These are phyloP conservation scores for Rutstroemia sp. DNA, from an alignment of 2,329 filamentous ascomycete species.

Conservation along the genomic window DNA sequence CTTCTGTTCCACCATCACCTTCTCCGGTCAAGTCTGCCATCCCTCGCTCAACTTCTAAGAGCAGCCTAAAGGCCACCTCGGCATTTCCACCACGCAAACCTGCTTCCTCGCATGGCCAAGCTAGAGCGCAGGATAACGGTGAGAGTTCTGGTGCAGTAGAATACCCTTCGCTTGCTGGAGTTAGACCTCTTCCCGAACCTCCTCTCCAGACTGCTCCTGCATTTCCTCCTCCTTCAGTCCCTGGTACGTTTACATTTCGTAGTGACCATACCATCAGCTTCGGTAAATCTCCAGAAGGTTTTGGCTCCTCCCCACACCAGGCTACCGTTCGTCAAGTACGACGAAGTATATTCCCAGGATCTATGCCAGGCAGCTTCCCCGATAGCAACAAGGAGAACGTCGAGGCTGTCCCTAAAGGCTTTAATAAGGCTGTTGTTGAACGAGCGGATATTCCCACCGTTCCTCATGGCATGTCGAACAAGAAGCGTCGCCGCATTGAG, in stretches of 20 bases:
- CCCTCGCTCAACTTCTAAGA: conserved; percentile 36
- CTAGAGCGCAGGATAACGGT: neutral
- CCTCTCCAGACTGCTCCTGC: conserved; percentile 11
- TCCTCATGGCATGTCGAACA: conserved; percentile 56
- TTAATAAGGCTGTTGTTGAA: neutral
- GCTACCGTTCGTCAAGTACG: conserved; percentile 54
- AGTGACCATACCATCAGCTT: conserved; percentile 59
- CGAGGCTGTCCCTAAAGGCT: conserved; percentile 26
- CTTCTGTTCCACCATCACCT: conserved; percentile 40
- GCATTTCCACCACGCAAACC: neutral
- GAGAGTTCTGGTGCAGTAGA: conserved; percentile 12
- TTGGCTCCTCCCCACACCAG: conserved; percentile 52
- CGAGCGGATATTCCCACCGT: conserved; percentile 31
- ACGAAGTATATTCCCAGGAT: conserved; percentile 38
- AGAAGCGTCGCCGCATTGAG: conserved; percentile 55
- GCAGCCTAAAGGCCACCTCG: conserved; percentile 19
- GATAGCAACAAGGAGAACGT: conserved; percentile 48
- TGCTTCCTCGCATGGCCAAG: neutral
- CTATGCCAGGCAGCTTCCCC: conserved; percentile 52
- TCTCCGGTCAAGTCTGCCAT: conserved; percentile 47
- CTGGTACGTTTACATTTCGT: conserved; percentile 58
- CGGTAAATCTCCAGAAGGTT: conserved; percentile 39
- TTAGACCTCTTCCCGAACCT: conserved; percentile 21
- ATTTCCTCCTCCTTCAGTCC: conserved; percentile 31
- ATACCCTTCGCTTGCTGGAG: conserved; percentile 26